These are phyloP conservation scores for Zalaria obscura DNA, from an alignment of 2,329 filamentous ascomycete species.

Conservation along the genomic window DNA sequence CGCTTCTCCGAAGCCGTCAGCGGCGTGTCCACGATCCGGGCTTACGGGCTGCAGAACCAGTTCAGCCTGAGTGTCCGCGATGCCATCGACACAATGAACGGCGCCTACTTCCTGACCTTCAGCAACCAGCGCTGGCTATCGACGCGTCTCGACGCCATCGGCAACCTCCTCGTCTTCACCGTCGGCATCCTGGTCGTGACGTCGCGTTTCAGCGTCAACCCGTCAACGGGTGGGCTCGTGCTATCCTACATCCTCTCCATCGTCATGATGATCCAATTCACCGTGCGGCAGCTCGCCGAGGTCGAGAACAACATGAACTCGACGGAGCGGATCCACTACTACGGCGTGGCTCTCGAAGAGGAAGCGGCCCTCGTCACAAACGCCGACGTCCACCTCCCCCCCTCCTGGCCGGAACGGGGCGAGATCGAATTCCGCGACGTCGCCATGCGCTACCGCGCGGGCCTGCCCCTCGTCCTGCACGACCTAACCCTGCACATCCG, in stretches of 20 bases:
- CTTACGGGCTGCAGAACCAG: constrained; percentile 67
- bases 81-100: constrained; percentile 81
- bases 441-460: constrained; percentile 36
- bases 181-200: constrained; percentile 86
- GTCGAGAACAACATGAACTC: constrained; percentile 98
- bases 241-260: constrained; percentile 87
- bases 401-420: constrained; percentile 74
- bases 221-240: constrained; percentile 75
- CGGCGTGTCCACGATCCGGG: constrained; percentile 72
- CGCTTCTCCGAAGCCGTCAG: constrained; percentile 82
- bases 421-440: constrained; percentile 43
- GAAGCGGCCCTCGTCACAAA: constrained; percentile 70
- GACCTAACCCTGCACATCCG: constrained; percentile 49
- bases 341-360: constrained; percentile 73
- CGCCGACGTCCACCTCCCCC: constrained; percentile 46
- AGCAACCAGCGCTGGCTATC: constrained; percentile 92
- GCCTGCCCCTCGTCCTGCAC: constrained; percentile 34
- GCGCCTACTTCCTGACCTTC: constrained; percentile 88
- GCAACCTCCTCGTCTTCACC: constrained; percentile 71
- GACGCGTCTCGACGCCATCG: constrained; percentile 69
- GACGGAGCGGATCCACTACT: constrained; percentile 82
- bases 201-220: constrained; percentile 70
- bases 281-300: constrained; percentile 82
- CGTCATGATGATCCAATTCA: constrained; percentile 92
- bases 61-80: constrained; percentile 58